A percentile compares a stretch with the other conserved stretches of the same genome.
Conservation (phyloP, 768 basidiomycete species). For the Phaeolepiota aurea region DNA sequence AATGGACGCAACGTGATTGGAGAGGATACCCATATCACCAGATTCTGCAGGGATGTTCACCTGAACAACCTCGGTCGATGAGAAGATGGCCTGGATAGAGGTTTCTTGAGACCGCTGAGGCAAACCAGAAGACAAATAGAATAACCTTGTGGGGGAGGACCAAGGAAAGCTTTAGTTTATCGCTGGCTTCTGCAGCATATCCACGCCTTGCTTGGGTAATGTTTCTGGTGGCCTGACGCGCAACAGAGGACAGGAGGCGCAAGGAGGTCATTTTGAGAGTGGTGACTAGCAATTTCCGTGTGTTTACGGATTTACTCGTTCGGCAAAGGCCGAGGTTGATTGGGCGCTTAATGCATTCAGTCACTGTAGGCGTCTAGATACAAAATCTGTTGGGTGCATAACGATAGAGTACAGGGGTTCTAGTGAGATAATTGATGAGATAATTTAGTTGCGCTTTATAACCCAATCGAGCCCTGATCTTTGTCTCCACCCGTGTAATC, state of each 20-base stretch:
- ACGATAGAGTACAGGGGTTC: neutral
- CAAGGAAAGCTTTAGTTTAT: slow-evolving; percentile 89
- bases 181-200: slow-evolving; percentile 78
- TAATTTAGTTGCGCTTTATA: slow-evolving; percentile 14
- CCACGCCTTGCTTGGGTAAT: slow-evolving; percentile 60
- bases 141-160: slow-evolving; percentile 92
- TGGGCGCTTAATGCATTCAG: too few species aligned
- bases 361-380: too few species aligned
- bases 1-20: slow-evolving; percentile 97
- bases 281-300: slow-evolving; percentile 23
- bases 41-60: slow-evolving; percentile 92
- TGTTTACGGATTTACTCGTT: slow-evolving; percentile 28
- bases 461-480: slow-evolving; percentile 36
- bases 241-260: slow-evolving; percentile 58
- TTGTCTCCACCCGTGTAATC: slow-evolving; percentile 43
- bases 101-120: slow-evolving; percentile 5
- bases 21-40: slow-evolving; percentile 98
- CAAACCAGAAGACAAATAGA: slow-evolving; percentile 9
- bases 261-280: slow-evolving; percentile 60
- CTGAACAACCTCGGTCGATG: slow-evolving; percentile 86
- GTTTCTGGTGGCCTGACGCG: slow-evolving; percentile 47
- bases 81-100: slow-evolving; percentile 85
- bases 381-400: too few species aligned
- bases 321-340: neutral
- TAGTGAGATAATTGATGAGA: slow-evolving; percentile 1